Percentiles rank a stretch among this genome's conserved stretches.
These are phyloP conservation scores for Pisolithus marmoratus DNA, from an alignment of 768 basidiomycete species.

Conservation along the genomic window DNA sequence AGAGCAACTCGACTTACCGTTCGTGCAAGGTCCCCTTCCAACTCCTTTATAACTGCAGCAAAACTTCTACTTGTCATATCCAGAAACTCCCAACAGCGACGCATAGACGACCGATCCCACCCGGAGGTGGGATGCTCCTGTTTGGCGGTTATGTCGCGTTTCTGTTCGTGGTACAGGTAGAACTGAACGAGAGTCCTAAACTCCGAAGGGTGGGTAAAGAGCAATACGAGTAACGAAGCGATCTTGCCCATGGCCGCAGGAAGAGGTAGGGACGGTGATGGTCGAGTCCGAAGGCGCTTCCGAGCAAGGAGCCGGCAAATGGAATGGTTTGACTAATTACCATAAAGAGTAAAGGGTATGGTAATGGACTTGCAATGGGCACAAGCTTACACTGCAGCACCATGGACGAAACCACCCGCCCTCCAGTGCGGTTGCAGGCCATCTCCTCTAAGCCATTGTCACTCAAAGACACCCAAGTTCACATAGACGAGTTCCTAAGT, in stretches of 20 bases:
- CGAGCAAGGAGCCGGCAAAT: neutral
- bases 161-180: slow-evolving; percentile 73
- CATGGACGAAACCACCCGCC: slow-evolving; percentile 45
- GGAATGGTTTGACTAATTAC: neutral
- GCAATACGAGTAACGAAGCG: slow-evolving; percentile 54
- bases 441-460: slow-evolving; percentile 33
- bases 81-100: slow-evolving; percentile 83
- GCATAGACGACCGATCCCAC: slow-evolving; percentile 85
- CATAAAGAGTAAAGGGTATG: slow-evolving; percentile 2
- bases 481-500: slow-evolving; percentile 41
- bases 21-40: slow-evolving; percentile 91
- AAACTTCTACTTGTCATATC: slow-evolving; percentile 90
- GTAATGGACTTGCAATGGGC: no score
- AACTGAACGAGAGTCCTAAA: slow-evolving; percentile 81
- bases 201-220: slow-evolving; percentile 78
- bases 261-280: neutral
- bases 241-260: slow-evolving; percentile 43
- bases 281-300: neutral
- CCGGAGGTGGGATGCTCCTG: slow-evolving; percentile 75
- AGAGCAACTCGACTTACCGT: slow-evolving; percentile 52
- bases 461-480: slow-evolving; percentile 34
- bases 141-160: slow-evolving; percentile 74
- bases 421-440: slow-evolving; percentile 43
- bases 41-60: slow-evolving; percentile 88
- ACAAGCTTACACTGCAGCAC: neutral